These are phyloP conservation scores for Mitragyna speciosa DNA, from an alignment of 257 asterid species.

Conservation along the genomic window DNA sequence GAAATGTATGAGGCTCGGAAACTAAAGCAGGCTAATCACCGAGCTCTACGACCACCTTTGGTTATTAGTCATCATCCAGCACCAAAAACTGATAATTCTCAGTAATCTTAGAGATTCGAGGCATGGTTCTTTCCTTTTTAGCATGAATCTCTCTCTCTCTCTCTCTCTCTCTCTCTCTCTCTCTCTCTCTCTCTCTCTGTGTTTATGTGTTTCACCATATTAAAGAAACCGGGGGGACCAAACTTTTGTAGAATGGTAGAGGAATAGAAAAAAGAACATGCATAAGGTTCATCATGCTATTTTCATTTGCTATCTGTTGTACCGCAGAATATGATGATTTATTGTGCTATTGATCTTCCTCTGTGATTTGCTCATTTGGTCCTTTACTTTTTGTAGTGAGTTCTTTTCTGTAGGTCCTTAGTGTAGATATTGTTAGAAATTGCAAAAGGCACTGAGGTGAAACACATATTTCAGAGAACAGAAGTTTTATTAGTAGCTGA, in stretches of 20 bases:
- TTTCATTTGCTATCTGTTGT: neutral
- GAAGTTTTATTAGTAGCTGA: neutral
- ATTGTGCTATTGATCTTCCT: neutral
- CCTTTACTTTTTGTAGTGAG: neutral
- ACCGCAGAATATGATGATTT: neutral
- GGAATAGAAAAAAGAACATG: too few species aligned
- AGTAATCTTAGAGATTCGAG: slow-evolving; percentile 19
- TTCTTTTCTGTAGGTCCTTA: neutral
- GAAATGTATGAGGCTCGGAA: slow-evolving; percentile 76
- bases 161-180: too few species aligned
- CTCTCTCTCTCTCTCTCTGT: too few species aligned
- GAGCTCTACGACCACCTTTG: slow-evolving; percentile 69
- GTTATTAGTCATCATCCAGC: slow-evolving; percentile 49
- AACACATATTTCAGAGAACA: neutral
- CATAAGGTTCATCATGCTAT: neutral
- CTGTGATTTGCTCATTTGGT: neutral
- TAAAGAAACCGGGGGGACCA: too few species aligned
- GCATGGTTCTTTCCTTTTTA: neutral
- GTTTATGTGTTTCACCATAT: too few species aligned
- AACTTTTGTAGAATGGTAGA: too few species aligned
- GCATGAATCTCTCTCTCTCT: neutral
- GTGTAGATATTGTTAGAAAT: neutral
- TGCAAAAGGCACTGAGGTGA: neutral
- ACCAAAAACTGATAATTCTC: slow-evolving; percentile 31
- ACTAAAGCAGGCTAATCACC: slow-evolving; percentile 52